Conservation (phyloP, 164 flowering plant genomes). For the Umbellularia californica region DNA sequence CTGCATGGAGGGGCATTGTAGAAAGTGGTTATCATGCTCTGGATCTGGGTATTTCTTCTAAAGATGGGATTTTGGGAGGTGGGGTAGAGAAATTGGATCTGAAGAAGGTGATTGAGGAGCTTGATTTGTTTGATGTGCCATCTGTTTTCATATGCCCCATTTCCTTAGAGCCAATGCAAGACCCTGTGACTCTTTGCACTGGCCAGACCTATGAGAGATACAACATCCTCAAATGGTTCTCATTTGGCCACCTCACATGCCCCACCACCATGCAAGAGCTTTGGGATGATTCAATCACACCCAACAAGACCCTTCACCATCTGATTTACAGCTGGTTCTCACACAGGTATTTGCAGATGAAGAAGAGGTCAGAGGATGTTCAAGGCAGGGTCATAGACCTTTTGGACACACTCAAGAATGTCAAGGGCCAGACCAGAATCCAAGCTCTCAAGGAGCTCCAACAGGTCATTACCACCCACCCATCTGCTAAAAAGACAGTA, state of each 20-base stretch:
- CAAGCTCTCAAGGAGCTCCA: constrained; percentile 72
- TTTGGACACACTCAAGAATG: constrained; percentile 59
- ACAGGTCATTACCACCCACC: constrained; percentile 48
- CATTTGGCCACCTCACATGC: constrained; percentile 56
- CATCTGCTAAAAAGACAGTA: constrained; percentile 56
- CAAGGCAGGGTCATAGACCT: constrained; percentile 75
- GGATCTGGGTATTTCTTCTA: constrained; percentile 51
- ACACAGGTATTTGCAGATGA: constrained; percentile 59
- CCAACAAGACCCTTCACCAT: constrained; percentile 52
- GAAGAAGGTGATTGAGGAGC: constrained; percentile 51
- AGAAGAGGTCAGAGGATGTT: constrained; percentile 78
- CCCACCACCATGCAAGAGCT: constrained; percentile 75
- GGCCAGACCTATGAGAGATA: constrained; percentile 76
- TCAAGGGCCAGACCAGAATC: constrained; percentile 76
- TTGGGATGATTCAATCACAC: constrained; percentile 52
- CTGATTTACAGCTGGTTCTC: constrained; percentile 63
- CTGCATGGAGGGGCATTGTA: constrained; percentile 24
- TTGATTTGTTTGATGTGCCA: constrained; percentile 52
- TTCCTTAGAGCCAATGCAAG: constrained; percentile 75
- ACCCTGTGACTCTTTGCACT: constrained; percentile 71
- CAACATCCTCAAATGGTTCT: constrained; percentile 72
- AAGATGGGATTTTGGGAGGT: constrained; percentile 48
- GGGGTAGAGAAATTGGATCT: constrained; percentile 38
- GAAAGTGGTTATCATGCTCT: constrained; percentile 43
- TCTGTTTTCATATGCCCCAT: constrained; percentile 75